phyloP scores from a whole-genome alignment of 2,329 filamentous ascomycete species.

The Polytolypa hystricis region DNA sequence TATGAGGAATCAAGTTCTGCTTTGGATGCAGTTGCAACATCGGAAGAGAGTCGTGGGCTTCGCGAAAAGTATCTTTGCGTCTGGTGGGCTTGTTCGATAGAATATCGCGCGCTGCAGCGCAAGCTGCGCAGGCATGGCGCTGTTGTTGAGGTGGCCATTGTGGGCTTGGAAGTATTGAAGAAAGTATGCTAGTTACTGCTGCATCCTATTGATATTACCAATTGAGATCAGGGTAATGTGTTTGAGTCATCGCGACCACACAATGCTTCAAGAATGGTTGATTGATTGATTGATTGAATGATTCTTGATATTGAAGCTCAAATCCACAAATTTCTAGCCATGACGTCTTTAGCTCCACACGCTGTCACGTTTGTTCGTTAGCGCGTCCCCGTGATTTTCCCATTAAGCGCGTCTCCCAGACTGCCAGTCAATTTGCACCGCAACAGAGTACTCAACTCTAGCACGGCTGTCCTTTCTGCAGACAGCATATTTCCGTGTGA shows the following conservation, averaged over 20 bases:
- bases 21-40: constrained; percentile 19
- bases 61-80: constrained; percentile 18
- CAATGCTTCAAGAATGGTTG: no score
- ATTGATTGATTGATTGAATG: no score
- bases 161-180: no score
- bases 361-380: constrained; percentile 2
- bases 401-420: constrained; percentile 4
- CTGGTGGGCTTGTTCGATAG: not conserved
- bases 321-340: constrained; percentile 6
- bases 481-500: not conserved
- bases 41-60: constrained; percentile 8
- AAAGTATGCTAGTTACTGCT: no score
- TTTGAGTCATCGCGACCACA: no score
- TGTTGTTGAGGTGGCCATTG: no score
- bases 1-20: constrained; percentile 45
- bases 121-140: constrained; percentile 7
- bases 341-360: constrained; percentile 4
- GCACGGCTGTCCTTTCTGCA: no score
- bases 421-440: not conserved
- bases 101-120: not conserved
- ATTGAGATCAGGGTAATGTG: no score
- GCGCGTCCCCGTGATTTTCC: constrained; percentile 6
- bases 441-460: no score
- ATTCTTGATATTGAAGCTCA: no score
- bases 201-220: no score